phyloP scores from a whole-genome alignment of 192 early-diverging fungal species.

The Dimargaris verticillata region DNA sequence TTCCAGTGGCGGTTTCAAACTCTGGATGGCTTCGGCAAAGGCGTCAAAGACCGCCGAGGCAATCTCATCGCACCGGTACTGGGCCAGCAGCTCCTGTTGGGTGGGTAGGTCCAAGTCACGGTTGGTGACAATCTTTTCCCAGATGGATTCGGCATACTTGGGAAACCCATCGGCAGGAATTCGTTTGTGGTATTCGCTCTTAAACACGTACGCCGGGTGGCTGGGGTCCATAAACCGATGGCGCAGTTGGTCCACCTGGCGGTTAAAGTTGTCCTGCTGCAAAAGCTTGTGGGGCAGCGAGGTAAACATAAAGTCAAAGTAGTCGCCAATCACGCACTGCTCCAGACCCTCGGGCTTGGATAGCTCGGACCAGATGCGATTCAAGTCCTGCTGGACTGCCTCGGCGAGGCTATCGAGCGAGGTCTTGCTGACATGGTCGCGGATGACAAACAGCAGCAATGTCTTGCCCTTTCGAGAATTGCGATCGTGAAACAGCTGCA shows the following conservation, averaged over 20 bases:
- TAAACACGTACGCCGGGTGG: constrained; percentile 66
- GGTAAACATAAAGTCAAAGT: constrained; percentile 82
- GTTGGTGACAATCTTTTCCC: constrained; percentile 92
- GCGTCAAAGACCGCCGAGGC: constrained; percentile 46
- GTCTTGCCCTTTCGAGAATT: constrained; percentile 64
- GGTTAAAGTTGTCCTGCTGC: constrained; percentile 69
- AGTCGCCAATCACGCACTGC: constrained; percentile 57
- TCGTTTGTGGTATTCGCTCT: constrained; percentile 65
- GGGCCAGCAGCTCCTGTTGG: constrained; percentile 92
- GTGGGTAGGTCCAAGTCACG: constrained; percentile 95
- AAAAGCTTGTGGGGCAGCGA: constrained; percentile 83
- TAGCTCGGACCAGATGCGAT: constrained; percentile 82
- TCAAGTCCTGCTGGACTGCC: constrained; percentile 66
- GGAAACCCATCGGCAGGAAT: constrained; percentile 95
- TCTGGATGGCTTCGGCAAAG: constrained; percentile 47
- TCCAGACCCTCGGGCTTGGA: constrained; percentile 75
- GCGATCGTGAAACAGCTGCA: constrained; percentile 81
- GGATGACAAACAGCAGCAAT: constrained; percentile 85
- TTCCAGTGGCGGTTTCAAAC: constrained; percentile 53
- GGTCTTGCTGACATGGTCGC: constrained; percentile 82
- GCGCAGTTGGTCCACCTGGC: constrained; percentile 43
- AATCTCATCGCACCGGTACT: constrained; percentile 98
- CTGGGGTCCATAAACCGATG: constrained; percentile 54
- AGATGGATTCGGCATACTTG: constrained; percentile 78
- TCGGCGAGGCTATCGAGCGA: constrained; percentile 64